These are phyloP conservation scores for Populus alba DNA, from an alignment of 345 rosid genomes.

Conservation along the genomic window DNA sequence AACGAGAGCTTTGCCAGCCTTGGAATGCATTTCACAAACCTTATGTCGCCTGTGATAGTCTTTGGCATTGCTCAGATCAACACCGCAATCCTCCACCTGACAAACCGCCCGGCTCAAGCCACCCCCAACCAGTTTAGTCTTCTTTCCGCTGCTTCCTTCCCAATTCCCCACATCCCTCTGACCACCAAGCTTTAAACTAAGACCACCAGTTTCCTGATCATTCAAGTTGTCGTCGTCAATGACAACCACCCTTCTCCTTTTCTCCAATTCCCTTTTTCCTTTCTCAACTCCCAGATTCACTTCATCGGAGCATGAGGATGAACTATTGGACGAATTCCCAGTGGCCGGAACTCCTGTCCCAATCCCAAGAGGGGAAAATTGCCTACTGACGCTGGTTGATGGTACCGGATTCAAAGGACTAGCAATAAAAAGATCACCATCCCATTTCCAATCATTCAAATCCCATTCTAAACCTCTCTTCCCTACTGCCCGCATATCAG, in stretches of 20 bases:
- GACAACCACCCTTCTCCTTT: slow-evolving; percentile 68
- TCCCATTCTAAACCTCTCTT: slow-evolving; percentile 80
- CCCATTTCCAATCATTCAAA: slow-evolving; percentile 98
- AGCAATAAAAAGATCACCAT: slow-evolving; percentile 90
- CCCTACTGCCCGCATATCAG: slow-evolving; percentile 52
- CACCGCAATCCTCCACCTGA: slow-evolving; percentile 92
- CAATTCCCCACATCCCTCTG: slow-evolving; percentile 50
- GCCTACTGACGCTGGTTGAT: slow-evolving; percentile 40
- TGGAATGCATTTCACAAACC: slow-evolving; percentile 96
- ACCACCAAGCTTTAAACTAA: slow-evolving; percentile 72
- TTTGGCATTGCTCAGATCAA: slow-evolving; percentile 87
- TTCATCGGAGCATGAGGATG: slow-evolving; percentile 85
- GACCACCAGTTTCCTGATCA: slow-evolving; percentile 46
- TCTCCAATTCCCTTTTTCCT: slow-evolving; percentile 59
- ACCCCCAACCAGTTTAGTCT: slow-evolving; percentile 61
- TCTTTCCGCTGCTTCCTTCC: slow-evolving; percentile 65
- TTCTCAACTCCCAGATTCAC: slow-evolving; percentile 47
- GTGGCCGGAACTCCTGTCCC: slow-evolving; percentile 29
- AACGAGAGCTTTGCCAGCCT: slow-evolving; percentile 80
- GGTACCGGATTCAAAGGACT: slow-evolving; percentile 53
- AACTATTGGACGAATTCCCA: slow-evolving; percentile 78
- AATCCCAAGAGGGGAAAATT: slow-evolving; percentile 50
- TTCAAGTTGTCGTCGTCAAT: slow-evolving; percentile 51
- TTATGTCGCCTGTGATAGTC: slow-evolving; percentile 97
- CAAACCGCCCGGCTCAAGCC: slow-evolving; percentile 65